phyloP scores from a whole-genome alignment of 805 yeast genomes.

The Schwanniomyces sp. region DNA sequence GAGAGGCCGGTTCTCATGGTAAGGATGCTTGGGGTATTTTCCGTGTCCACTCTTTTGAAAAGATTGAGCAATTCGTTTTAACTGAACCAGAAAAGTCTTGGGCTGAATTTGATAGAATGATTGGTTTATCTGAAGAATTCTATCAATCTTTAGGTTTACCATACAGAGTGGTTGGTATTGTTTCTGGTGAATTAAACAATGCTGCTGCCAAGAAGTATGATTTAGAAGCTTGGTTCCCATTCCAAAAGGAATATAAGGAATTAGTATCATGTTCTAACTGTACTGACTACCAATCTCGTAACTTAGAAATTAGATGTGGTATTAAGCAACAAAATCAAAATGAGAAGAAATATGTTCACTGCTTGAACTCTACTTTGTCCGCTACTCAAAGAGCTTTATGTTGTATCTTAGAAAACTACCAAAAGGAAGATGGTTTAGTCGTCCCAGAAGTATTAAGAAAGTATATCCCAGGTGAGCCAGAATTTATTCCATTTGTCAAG shows the following conservation, averaged over 20 bases:
- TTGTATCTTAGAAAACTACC: conserved; percentile 96
- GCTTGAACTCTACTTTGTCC: conserved; percentile 94
- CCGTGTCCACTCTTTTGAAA: conserved; percentile 98
- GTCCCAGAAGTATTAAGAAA: conserved; percentile 95
- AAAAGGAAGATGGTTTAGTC: conserved; percentile 91
- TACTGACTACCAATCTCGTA: conserved; percentile 98
- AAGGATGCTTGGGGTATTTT: conserved; percentile 99
- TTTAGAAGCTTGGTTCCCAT: conserved; percentile 99
- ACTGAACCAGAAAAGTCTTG: conserved; percentile 98
- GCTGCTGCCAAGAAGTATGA: conserved; percentile 99
- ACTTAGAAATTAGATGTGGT: conserved; percentile 98
- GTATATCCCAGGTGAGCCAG: conserved; percentile 98
- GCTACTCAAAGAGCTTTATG: conserved; percentile 99
- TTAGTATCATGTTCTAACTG: conserved; percentile 98
- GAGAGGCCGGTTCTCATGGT: conserved; percentile 99
- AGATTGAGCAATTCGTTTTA: conserved; percentile 92
- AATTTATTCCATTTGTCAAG: conserved; percentile 85
- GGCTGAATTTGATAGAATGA: conserved; percentile 97
- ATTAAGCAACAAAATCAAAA: conserved; percentile 92
- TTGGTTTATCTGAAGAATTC: conserved; percentile 84
- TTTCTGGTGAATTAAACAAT: conserved; percentile 96
- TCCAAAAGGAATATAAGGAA: conserved; percentile 97
- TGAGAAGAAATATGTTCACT: conserved; percentile 97
- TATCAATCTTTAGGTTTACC: conserved; percentile 91
- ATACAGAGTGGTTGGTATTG: conserved; percentile 96